Conservation (phyloP, 768 basidiomycete genomes). For the Lactarius psammicola region DNA sequence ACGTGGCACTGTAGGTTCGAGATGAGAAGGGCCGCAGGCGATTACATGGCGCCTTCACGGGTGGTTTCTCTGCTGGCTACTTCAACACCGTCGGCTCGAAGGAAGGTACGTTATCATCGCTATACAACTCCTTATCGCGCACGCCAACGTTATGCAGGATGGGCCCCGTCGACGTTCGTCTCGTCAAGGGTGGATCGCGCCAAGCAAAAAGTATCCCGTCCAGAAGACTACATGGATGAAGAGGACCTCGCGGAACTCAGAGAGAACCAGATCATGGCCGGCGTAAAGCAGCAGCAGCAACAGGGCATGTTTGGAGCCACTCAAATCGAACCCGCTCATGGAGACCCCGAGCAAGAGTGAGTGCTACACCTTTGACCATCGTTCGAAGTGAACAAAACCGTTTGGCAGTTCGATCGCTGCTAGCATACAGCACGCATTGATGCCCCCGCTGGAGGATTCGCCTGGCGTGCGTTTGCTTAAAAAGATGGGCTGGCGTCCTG, state of each 20-base stretch:
- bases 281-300: conserved; percentile 73
- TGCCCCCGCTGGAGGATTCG: conserved; percentile 75
- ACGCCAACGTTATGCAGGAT: conserved; percentile 58
- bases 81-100: conserved; percentile 95
- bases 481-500: conserved; percentile 94
- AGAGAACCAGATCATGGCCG: conserved; percentile 54
- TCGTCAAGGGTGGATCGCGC: conserved; percentile 81
- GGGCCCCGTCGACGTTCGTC: conserved; percentile 89
- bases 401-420: conserved; percentile 55
- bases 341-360: conserved; percentile 52
- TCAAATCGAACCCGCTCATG: conserved; percentile 48
- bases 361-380: conserved; percentile 32
- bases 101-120: conserved; percentile 57
- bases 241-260: conserved; percentile 86
- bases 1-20: conserved; percentile 54
- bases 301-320: conserved; percentile 69
- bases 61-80: conserved; percentile 97
- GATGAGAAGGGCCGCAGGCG: conserved; percentile 92
- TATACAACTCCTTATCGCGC: neutral
- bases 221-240: conserved; percentile 99
- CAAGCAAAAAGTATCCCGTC: conserved; percentile 56
- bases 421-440: conserved; percentile 62
- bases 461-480: conserved; percentile 82
- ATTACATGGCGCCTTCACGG: conserved; percentile 98
- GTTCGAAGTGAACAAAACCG: neutral